phyloP scores from a whole-genome alignment of 2,329 filamentous ascomycete species.

The Fusarium nisikadoi region DNA sequence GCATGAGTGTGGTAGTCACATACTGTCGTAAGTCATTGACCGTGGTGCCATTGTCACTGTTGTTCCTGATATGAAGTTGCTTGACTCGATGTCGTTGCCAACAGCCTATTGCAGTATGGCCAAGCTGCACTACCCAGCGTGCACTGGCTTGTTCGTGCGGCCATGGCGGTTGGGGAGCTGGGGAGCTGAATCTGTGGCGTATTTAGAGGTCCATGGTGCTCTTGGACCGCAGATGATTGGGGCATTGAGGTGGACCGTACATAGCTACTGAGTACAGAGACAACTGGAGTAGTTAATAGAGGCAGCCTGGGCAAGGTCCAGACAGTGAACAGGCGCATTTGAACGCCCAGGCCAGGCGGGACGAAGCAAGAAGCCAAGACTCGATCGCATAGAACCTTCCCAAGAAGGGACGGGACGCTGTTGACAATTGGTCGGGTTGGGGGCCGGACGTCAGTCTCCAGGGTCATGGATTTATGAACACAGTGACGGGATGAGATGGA shows the following conservation, averaged over 20 bases:
- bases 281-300: not conserved
- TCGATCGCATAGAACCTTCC: conserved; percentile 35
- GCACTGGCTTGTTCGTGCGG: conserved; percentile 31
- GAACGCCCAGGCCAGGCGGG: conserved; percentile 41
- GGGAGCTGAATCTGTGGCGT: conserved; percentile 33
- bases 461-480: conserved; percentile 13
- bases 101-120: conserved; percentile 21
- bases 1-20: conserved; percentile 15
- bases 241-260: not conserved
- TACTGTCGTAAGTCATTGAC: not conserved
- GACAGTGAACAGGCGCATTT: conserved; percentile 36
- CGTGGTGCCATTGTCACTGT: conserved; percentile 10
- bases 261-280: not conserved
- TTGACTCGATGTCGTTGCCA: conserved; percentile 32
- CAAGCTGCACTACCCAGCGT: conserved; percentile 21
- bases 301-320: conserved; percentile 27
- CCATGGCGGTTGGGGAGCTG: conserved; percentile 4
- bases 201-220: conserved; percentile 17
- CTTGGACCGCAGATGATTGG: not conserved
- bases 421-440: conserved; percentile 40
- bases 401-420: conserved; percentile 25
- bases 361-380: conserved; percentile 42
- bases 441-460: conserved; percentile 35
- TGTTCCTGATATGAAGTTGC: conserved; percentile 19
- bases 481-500: not conserved